These are phyloP conservation scores for Cladorrhinum samala DNA, from an alignment of 495 filamentous ascomycete species.

Conservation along the genomic window DNA sequence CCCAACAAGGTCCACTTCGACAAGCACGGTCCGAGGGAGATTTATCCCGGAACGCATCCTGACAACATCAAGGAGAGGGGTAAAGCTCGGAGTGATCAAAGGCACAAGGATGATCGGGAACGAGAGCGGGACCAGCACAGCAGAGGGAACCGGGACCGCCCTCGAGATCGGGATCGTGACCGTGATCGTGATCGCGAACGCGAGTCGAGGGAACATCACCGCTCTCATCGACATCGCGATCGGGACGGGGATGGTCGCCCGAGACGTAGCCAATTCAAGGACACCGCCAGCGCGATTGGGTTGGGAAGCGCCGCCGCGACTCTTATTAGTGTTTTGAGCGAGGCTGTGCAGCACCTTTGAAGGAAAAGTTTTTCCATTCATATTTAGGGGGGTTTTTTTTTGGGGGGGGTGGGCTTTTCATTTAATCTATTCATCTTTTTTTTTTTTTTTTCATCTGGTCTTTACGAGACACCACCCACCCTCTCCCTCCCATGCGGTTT, in stretches of 20 bases:
- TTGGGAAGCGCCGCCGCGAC: conserved; percentile 48
- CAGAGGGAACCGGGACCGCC: conserved; percentile 15
- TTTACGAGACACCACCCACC: neutral
- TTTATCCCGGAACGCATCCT: conserved; percentile 22
- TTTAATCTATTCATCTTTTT: conserved; percentile 1
- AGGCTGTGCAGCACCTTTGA: conserved; percentile 37
- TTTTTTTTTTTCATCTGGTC: neutral
- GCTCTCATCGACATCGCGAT: conserved; percentile 16
- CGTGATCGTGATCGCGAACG: conserved; percentile 7
- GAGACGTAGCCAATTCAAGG: conserved; percentile 35
- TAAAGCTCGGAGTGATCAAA: neutral
- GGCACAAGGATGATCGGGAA: conserved; percentile 13
- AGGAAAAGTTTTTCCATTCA: neutral
- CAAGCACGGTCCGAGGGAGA: conserved; percentile 31
- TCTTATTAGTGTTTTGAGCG: conserved; percentile 44
- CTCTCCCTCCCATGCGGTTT: too few relatives aligned
- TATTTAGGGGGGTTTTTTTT: neutral
- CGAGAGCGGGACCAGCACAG: conserved; percentile 19
- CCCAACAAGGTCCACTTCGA: conserved; percentile 43
- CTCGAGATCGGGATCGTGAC: conserved; percentile 20
- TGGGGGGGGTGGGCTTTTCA: neutral
- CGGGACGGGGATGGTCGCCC: conserved; percentile 24
- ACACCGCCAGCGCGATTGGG: conserved; percentile 39
- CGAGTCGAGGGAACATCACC: neutral
- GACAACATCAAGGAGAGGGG: conserved; percentile 7